Conservation (phyloP, 139 green algal species). For the Micractinium conductrix region DNA sequence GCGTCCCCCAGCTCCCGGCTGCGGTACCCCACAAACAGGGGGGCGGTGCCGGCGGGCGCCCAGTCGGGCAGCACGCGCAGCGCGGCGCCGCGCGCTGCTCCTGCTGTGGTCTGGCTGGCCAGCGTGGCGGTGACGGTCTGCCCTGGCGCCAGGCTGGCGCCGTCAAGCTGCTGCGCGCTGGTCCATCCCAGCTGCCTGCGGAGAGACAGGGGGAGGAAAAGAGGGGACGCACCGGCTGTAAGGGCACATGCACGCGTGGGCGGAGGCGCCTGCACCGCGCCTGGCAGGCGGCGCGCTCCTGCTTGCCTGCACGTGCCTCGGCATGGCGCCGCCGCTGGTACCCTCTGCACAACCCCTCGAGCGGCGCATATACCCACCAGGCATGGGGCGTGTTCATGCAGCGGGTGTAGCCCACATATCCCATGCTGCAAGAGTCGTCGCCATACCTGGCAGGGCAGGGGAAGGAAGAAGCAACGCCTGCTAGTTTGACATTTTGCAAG, state of each 20-base stretch:
- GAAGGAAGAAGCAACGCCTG: background rate
- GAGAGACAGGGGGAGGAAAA: too few species aligned
- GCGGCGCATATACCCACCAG: too few species aligned
- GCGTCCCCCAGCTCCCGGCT: background rate
- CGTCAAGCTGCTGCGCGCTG: constrained; percentile 25
- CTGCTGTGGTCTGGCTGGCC: background rate
- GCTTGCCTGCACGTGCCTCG: too few species aligned
- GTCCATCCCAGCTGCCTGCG: constrained; percentile 50
- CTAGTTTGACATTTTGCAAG: background rate
- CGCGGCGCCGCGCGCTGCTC: background rate
- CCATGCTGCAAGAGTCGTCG: constrained; percentile 3
- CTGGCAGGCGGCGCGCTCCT: too few species aligned
- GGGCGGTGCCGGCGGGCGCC: background rate
- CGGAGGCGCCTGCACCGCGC: too few species aligned
- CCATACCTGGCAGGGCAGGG: background rate
- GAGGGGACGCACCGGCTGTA: too few species aligned
- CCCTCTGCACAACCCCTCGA: too few species aligned
- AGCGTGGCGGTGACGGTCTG: background rate
- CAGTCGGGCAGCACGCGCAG: constrained; percentile 19
- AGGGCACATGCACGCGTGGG: too few species aligned
- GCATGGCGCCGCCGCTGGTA: too few species aligned
- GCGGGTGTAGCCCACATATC: constrained; percentile 35
- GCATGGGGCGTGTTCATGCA: constrained; percentile 50
- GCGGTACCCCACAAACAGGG: background rate
- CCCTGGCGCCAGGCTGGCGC: constrained; percentile 19